Evolutionary conservation across 768 basidiomycete species (phyloP).

Genomic region (Cyathus striatus): DNA sequence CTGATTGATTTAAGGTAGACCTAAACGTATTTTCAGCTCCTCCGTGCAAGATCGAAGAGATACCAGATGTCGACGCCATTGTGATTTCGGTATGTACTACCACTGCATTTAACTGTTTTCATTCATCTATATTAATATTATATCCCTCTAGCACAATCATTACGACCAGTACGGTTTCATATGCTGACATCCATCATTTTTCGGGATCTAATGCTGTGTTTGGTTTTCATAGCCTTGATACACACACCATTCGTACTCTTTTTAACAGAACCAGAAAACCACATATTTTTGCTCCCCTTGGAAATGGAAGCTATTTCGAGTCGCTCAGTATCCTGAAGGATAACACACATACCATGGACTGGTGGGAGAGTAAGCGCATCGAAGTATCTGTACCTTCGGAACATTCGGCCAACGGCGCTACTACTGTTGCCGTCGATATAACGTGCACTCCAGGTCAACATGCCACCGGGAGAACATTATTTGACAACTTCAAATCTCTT

Average conservation of each 20-base stretch:
- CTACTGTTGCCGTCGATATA: constrained; percentile 31
- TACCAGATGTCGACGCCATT: constrained; percentile 60
- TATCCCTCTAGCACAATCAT: constrained; percentile 36
- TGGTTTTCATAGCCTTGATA: constrained; percentile 43
- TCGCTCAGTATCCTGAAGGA: constrained; percentile 30
- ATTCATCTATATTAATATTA: not conserved
- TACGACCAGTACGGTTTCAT: constrained; percentile 39
- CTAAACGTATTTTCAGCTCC: constrained; percentile 25
- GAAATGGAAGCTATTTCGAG: constrained; percentile 39
- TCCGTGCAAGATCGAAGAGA: constrained; percentile 46
- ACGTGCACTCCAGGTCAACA: constrained; percentile 67
- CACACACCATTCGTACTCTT: constrained; percentile 34
- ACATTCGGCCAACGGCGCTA: not conserved
- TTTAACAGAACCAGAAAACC: constrained; percentile 26
- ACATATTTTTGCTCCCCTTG: constrained; percentile 56
- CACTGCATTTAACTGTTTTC: not conserved
- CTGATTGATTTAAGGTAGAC: not conserved
- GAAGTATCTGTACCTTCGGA: constrained; percentile 19
- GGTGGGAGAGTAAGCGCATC: constrained; percentile 52
- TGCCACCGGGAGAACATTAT: constrained; percentile 42
- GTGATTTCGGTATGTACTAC: constrained; percentile 45
- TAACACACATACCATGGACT: constrained; percentile 52
- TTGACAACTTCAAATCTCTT: constrained; percentile 51
- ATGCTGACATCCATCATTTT: not conserved
- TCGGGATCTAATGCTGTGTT: not conserved